Base-by-base conservation (phyloP, 148 eudicot species). In the Polygonum maritimum region DNA sequence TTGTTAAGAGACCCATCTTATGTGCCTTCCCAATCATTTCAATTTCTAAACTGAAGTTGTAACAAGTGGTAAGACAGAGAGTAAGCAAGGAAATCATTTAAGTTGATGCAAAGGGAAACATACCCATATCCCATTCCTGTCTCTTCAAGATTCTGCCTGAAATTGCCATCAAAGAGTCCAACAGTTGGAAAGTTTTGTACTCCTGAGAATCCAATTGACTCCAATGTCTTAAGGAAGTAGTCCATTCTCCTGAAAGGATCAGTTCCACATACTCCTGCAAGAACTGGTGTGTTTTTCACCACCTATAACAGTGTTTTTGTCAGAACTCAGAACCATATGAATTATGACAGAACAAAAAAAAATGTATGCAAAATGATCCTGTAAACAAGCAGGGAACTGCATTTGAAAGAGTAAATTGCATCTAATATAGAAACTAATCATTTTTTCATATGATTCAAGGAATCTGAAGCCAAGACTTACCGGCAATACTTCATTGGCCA, bases 81-180 rank as follows among this genome's bases (percentile, higher is more conserved):
- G 45, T 26, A 26, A 1, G 1, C n/a, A 31, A 52, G 51, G 18
- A 48, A 48, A 3, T 55, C 9, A 15, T 63, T n/a, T 48, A 60
- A 18, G 40, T 75, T 31, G 38, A 54, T 11, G 21, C 60, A 38
- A 79, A 38, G 10, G 5, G 67, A 69, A 33, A 44, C 47, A 19
- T 88, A 92, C 98, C 92, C 82, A 75, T 95, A 95, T 79, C 99
- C 99, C 99, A 95, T 95, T 87, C 98, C 99, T 0, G 99, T 95
- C 82, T 95, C 99, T 83, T 95, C 98, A 40, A 95, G 86, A 82
- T 95, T 95, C 89, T 91, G 91, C 79, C 99, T 88, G 80, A 95
- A 95, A 74, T 89, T 92, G 76, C 99, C 99, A 81, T 95, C 99
- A 76, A 89, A 92, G 72, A 95, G 96, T 74, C 98, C 99, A 74